Evolutionary conservation across 257 asterid species (phyloP), one percentile per base, ranked within the genome.

Genomic region (Nicotiana sylvestris): DNA sequence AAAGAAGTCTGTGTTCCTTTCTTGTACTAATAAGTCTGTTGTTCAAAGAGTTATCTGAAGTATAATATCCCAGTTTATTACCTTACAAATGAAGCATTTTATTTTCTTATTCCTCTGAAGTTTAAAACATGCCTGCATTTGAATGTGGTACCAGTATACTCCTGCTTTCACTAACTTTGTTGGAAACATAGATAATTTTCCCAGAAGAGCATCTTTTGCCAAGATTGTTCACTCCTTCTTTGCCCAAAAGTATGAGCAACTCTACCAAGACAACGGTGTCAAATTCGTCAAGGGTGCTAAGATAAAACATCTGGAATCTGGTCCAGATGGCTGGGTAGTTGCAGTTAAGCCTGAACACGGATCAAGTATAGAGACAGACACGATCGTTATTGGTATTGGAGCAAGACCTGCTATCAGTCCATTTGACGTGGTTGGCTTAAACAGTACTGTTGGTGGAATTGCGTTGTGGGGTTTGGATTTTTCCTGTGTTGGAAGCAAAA

Each of bases 381-480:
- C 88, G 94, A 97, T 95, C 35, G 95, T 95, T 9, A 67, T 95
- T 81, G 99, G 99, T 60, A 91, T 95, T 88, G 99, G 99, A 84
- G 98, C 97, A 21, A 95, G 92, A 82, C 98, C 99, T 72, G 96
- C 92, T 51, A 89, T 92, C 82, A 81, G 92, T 84, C 98, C 97
- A 64, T 95, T 95, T 56, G 97, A 95, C 83, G 86, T 80, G n/a
- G 88, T 94, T 68, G 98, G 97, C 57, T 84, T 95, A 84, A 89
- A 86, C 86, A 89, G 85, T 33, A 79, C 82, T n/a, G 92, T 94
- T 72, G 99, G 99, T 67, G 99, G 99, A 77, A 89, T 95, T 87
- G 92, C 94, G 98, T 21, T 21, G 21, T 21, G 21, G 21, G 21
- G 21, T 21, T 21, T 21, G 21, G 21, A 21, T 21, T 21, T 21